These are phyloP conservation scores for Hylodesmum podocarpum DNA, from an alignment of 306 rosid species.

Conservation along the genomic window DNA sequence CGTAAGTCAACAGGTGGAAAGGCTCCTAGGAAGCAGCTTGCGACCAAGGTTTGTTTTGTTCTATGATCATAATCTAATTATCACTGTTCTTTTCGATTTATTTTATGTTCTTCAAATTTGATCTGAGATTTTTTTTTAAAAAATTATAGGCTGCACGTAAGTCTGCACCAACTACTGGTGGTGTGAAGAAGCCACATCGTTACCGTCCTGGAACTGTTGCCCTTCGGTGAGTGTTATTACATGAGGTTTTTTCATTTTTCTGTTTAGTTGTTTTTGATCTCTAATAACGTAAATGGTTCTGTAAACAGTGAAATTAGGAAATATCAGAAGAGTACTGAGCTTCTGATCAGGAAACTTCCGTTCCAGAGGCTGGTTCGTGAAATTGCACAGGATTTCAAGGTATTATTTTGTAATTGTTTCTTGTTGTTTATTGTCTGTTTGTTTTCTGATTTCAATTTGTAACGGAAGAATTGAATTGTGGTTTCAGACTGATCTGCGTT, in stretches of 20 bases:
- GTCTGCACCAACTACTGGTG: slow-evolving; percentile 98
- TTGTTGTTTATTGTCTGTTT: neutral
- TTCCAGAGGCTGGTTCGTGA: slow-evolving; percentile 96
- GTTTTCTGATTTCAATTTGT: no score
- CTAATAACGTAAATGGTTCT: neutral
- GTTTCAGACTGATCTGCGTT: slow-evolving; percentile 87
- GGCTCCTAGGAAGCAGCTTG: slow-evolving; percentile 98
- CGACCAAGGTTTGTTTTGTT: slow-evolving; percentile 73
- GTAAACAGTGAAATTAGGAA: slow-evolving; percentile 79
- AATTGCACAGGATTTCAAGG: slow-evolving; percentile 97
- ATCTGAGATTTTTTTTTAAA: accelerated
- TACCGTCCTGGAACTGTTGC: slow-evolving; percentile 97
- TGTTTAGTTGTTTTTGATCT: no score
- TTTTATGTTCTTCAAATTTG: neutral
- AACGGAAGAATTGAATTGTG: neutral
- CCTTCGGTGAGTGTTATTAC: slow-evolving; percentile 60
- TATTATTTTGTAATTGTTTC: neutral
- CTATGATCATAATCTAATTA: neutral
- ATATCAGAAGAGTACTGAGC: slow-evolving; percentile 94
- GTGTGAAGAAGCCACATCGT: slow-evolving; percentile 96
- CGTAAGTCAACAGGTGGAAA: slow-evolving; percentile 97
- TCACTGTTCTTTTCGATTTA: neutral
- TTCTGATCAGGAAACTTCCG: slow-evolving; percentile 84
- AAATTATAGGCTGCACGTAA: slow-evolving; percentile 80
- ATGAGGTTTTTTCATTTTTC: neutral